phyloP scores from a whole-genome alignment of 257 asterid genomes.

The Solanum verrucosum region DNA sequence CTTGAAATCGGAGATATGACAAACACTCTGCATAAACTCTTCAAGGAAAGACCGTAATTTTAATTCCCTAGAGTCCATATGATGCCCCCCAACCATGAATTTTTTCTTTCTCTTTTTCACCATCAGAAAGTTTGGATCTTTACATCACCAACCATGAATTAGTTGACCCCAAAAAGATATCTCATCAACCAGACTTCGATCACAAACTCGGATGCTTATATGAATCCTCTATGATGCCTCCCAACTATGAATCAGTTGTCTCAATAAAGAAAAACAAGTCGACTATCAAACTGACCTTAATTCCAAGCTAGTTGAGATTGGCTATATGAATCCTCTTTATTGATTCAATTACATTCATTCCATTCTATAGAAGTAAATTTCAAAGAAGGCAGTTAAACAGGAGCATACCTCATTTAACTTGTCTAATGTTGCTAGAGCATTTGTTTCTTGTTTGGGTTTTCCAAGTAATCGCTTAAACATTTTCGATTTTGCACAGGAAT shows the following conservation, averaged over 20 bases:
- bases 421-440: slow-evolving; percentile 61
- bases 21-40: background rate
- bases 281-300: background rate
- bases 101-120: background rate
- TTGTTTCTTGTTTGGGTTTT: slow-evolving; percentile 56
- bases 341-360: background rate
- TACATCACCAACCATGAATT: background rate
- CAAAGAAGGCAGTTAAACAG: background rate
- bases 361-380: background rate
- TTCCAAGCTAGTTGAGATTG: background rate
- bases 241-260: background rate
- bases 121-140: background rate
- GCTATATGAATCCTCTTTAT: background rate
- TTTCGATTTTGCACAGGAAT: background rate
- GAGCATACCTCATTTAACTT: slow-evolving; percentile 60
- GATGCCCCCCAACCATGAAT: background rate
- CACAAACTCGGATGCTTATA: background rate
- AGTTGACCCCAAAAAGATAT: background rate
- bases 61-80: background rate
- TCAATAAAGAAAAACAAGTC: background rate
- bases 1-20: background rate
- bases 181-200: background rate
- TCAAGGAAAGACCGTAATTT: background rate
- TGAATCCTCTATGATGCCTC: background rate
- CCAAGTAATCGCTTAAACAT: slow-evolving; percentile 63